A percentile compares a stretch with the other conserved stretches of the same genome.
Evolutionary conservation across 2,329 filamentous ascomycete species (phyloP).

Genomic region (Macrophomina pseudophaseolina): DNA sequence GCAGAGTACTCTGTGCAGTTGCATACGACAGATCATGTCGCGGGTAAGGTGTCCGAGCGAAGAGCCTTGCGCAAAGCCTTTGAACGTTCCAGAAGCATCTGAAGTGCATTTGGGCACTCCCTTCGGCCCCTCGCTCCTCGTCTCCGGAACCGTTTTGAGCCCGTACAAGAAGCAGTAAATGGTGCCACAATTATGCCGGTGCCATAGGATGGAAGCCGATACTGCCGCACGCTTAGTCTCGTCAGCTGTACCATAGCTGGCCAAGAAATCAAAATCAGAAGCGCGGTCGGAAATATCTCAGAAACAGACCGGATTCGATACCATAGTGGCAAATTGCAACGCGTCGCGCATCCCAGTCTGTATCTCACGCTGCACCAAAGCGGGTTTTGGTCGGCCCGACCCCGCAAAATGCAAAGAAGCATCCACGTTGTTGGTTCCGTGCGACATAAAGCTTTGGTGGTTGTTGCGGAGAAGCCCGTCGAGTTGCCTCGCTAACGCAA

Average conservation of each 20-base stretch:
- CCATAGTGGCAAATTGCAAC: neutral
- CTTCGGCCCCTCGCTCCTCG: too few species aligned
- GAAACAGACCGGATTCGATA: too few species aligned
- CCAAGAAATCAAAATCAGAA: neutral
- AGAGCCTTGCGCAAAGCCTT: too few species aligned
- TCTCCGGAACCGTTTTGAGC: neutral
- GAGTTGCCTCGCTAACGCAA: neutral
- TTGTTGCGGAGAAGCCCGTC: neutral
- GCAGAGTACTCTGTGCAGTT: neutral
- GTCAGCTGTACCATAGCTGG: neutral
- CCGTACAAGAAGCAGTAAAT: neutral
- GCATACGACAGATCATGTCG: constrained; percentile 3
- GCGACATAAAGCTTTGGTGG: neutral
- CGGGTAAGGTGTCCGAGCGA: neutral
- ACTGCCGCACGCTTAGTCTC: neutral
- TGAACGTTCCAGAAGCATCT: too few species aligned
- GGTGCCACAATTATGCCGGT: neutral
- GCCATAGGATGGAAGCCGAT: neutral
- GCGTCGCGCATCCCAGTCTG: neutral
- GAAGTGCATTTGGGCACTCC: too few species aligned
- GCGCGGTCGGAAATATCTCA: too few species aligned
- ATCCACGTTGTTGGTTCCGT: neutral
- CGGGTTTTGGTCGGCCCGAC: constrained; percentile 17
- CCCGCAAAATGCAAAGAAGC: constrained; percentile 14
- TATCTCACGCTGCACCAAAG: neutral